Percentiles rank a stretch among this genome's conserved stretches.
phyloP scores from a whole-genome alignment of 116 monocot species.

The Dioscorea cayenensis region DNA sequence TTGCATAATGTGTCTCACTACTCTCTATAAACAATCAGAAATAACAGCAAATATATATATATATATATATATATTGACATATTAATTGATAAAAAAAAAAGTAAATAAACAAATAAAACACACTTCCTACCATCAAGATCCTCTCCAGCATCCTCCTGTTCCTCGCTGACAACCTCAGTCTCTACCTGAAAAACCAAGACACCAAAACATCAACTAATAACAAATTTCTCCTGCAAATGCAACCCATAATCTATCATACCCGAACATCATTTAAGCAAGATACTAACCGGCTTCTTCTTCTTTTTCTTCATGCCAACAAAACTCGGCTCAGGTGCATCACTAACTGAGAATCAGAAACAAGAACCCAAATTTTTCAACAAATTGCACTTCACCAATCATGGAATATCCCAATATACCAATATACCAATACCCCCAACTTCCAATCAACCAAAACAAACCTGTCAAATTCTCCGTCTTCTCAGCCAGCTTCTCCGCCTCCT shows the following conservation, averaged over 20 bases:
- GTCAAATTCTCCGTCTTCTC: conserved; percentile 78
- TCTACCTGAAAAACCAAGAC: conserved; percentile 50
- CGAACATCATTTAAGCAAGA: background rate
- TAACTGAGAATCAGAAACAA: conserved; percentile 32
- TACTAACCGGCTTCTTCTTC: conserved; percentile 85
- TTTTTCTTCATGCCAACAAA: conserved; percentile 93
- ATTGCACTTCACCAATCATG: background rate
- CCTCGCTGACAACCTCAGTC: conserved; percentile 53
- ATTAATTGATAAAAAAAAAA: too few species aligned
- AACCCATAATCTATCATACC: too few species aligned
- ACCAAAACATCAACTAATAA: background rate
- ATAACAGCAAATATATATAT: too few species aligned
- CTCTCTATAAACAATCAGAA: too few species aligned
- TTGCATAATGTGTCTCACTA: too few species aligned
- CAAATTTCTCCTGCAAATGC: too few species aligned
- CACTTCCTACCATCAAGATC: conserved; percentile 31
- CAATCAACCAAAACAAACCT: conserved; percentile 20
- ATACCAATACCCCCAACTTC: background rate
- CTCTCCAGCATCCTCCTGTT: conserved; percentile 51
- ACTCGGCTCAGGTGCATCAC: conserved; percentile 53
- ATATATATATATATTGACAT: too few species aligned
- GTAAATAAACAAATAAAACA: background rate
- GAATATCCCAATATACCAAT: background rate
- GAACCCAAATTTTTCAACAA: background rate
- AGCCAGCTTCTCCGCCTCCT: conserved; percentile 68